These are phyloP conservation scores for Psidium guajava DNA, from an alignment of 345 rosid genomes.

Conservation along the genomic window DNA sequence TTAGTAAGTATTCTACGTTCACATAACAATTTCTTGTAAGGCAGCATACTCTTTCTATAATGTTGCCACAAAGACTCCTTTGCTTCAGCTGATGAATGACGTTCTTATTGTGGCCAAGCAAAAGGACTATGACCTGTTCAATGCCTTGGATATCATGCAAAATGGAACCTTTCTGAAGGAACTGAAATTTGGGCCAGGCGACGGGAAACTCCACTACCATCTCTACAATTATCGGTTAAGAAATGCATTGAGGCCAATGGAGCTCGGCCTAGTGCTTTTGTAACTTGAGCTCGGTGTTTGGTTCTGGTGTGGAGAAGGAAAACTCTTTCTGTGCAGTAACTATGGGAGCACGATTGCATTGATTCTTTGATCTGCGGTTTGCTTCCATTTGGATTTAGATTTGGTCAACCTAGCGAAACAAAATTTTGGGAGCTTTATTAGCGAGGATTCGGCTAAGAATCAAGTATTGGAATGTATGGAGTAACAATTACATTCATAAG, in stretches of 20 bases:
- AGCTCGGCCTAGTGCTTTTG: slow-evolving; percentile 52
- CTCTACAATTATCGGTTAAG: slow-evolving; percentile 35
- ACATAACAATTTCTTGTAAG: not conserved
- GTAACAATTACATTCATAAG: not conserved
- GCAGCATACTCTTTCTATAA: slow-evolving; percentile 45
- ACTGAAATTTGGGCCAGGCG: slow-evolving; percentile 44
- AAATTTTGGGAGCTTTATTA: not conserved
- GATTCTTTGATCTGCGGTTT: not conserved
- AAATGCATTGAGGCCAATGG: slow-evolving; percentile 17
- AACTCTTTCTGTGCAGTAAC: not conserved
- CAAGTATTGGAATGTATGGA: not conserved
- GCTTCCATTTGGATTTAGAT: not conserved
- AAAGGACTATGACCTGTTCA: slow-evolving; percentile 52
- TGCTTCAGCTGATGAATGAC: slow-evolving; percentile 46
- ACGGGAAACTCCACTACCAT: slow-evolving; percentile 43
- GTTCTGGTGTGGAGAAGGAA: not conserved
- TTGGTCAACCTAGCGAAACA: not conserved
- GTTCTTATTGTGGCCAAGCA: slow-evolving; percentile 35
- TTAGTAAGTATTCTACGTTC: not conserved
- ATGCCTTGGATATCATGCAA: slow-evolving; percentile 39
- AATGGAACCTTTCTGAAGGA: slow-evolving; percentile 43
- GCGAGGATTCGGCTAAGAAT: not conserved
- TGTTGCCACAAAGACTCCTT: slow-evolving; percentile 30
- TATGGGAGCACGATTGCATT: not conserved
- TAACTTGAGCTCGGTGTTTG: slow-evolving; percentile 11